Base-by-base conservation (phyloP, 2,329 filamentous ascomycete genomes). In the Ophiostoma australiae region DNA sequence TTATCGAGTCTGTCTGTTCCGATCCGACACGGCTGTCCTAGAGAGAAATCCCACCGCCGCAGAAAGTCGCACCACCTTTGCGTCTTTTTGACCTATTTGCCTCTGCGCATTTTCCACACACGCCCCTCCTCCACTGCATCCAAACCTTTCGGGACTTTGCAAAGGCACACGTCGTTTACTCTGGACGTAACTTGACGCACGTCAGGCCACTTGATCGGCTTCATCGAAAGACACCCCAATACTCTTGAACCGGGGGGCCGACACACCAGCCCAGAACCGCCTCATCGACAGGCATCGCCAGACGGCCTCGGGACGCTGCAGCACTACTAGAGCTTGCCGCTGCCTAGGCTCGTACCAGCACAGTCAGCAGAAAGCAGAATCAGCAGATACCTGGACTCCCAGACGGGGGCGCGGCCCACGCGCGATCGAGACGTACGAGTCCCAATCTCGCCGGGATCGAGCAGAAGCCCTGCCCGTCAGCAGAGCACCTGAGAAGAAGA, bases 181-280 rank as follows among this genome's bases (percentile, higher is more conserved):
- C 5, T n/a, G 17, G 44, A 48, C 44, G 44, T 48, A 48, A n/a
- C 44, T 67, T 35, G 67, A n/a, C n/a, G 61, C 48, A 27, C 41
- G 72, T 72, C 72, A 72, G 70, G 70, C 72, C 72, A 72, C 71
- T 72, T 71, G 55, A 17, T 37, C 6, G 17, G 11, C 17, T 39
- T 67, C 69, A 58, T 65, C 58, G 52, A 52, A 35, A 48, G 27
- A 35, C 23, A 20, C 39, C 31, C 15, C 44, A 48, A 27, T 27
- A 27, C 10, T 58, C 52, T 48, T 48, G 52, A 58, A 52, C 27
- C 31, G 17, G 61, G 52, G 58, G 61, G 23, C 61, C 61, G 55
- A 65, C 61, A 33, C 61, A 65, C 61, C 31, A 33, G 15, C 31
- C 61, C 15, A 33, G 61, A 39, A 39, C 37, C 37, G 10, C 33